Base-by-base conservation (phyloP, 164 flowering plant genomes). In the Chimonanthus praecox region DNA sequence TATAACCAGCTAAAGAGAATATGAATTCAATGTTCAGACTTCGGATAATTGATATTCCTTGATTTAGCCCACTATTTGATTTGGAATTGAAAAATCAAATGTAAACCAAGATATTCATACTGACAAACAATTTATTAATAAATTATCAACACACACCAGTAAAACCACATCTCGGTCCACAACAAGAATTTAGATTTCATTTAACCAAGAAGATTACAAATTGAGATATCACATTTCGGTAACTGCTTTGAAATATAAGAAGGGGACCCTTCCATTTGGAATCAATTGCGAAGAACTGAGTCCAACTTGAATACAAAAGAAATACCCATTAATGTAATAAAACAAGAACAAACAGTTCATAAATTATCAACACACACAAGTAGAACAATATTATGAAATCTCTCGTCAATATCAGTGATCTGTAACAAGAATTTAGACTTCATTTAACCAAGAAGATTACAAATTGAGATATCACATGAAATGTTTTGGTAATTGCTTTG, bases 51-150 rank as follows among this genome's bases (percentile, higher is more conserved):
- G 64, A 95, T 92, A 69, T 84, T 70, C 60, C 87, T 87, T 47
- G 90, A 82, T 81, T 88, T 95, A n/a, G 99, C 99, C 99, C 99
- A 95, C 83, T 93, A 96, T 80, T 95, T 95, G 58, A 95, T 90
- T 98, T 95, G 81, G 79, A 6, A 71, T 33, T 33, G 49, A 75
- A 76, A 70, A 73, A 61, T 47, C 18, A 72, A 46, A 66, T 6
- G 76, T 79, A 62, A 84, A 21, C 7, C 46, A 58, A 5, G 46
- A 33, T 47, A 47, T 49, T n/a, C 33, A n/a, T 63, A 46, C n/a
- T 66, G 15, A 4, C 6, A 73, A 66, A 67, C 13, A 49, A 9
- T 49, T 51, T 5, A 8, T 8, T 10, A 7, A 20, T 21, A 20
- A n/a, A 49, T 20, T 49, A 9, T 4, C 48, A 47, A 51, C 50